Conservation (phyloP, 257 asterid genomes). For the Verbena officinalis region DNA sequence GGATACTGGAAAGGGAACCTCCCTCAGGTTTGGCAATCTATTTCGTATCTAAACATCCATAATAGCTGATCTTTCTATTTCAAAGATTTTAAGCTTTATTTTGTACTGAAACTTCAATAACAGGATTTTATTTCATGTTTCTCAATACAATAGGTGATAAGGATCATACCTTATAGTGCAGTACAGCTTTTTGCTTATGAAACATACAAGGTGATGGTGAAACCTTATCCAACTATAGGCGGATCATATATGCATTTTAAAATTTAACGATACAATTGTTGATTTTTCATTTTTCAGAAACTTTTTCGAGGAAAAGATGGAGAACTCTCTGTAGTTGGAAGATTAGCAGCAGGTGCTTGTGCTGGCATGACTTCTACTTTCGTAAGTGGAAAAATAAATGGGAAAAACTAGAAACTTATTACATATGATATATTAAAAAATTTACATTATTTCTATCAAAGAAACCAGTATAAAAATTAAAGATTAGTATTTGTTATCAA, state of each 20-base stretch:
- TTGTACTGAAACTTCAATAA: slow-evolving; percentile 8
- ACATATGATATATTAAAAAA: background rate
- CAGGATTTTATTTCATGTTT: background rate
- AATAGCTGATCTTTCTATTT: slow-evolving; percentile 22
- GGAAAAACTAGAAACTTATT: slow-evolving; percentile 35
- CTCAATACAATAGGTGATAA: slow-evolving; percentile 68
- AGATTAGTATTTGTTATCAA: background rate
- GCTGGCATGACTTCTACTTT: slow-evolving; percentile 99
- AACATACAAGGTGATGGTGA: slow-evolving; percentile 77
- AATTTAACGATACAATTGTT: slow-evolving; percentile 21
- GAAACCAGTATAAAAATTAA: background rate
- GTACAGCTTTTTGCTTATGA: slow-evolving; percentile 94
- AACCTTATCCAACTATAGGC: slow-evolving; percentile 23
- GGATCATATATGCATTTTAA: slow-evolving; percentile 23
- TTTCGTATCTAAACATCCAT: slow-evolving; percentile 15
- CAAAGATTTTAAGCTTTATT: slow-evolving; percentile 9
- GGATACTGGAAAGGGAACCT: slow-evolving; percentile 99
- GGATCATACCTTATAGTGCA: slow-evolving; percentile 94
- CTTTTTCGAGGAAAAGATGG: slow-evolving; percentile 73
- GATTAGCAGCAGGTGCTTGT: slow-evolving; percentile 99
- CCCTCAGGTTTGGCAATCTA: slow-evolving; percentile 69
- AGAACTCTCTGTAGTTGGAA: slow-evolving; percentile 83
- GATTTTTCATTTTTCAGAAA: slow-evolving; percentile 50
- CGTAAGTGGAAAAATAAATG: slow-evolving; percentile 62
- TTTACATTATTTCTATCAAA: background rate